phyloP scores from a whole-genome alignment of 305 asterid genomes.

The Solanum hybrid region DNA sequence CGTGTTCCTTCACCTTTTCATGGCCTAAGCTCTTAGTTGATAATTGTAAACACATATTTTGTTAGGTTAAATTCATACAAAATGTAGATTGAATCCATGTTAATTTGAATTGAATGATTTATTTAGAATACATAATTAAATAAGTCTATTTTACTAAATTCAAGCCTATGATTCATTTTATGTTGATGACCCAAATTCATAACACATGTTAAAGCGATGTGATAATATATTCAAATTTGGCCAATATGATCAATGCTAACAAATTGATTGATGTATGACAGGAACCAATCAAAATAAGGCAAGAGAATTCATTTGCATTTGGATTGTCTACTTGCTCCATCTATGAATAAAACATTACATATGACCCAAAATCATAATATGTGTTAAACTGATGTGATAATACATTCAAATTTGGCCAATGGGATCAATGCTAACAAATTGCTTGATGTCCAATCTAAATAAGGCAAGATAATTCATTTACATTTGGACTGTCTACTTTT shows the following conservation, averaged over 20 bases:
- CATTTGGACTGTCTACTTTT: no score
- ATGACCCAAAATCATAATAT: no score
- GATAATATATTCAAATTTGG: background rate
- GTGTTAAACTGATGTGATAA: no score
- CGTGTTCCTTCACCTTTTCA: background rate
- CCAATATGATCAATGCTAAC: background rate
- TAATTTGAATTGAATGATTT: background rate
- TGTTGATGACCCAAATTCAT: background rate
- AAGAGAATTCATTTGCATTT: background rate
- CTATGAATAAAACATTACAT: no score
- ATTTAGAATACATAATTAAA: background rate
- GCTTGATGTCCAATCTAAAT: no score
- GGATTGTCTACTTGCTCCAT: background rate
- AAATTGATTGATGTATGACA: background rate
- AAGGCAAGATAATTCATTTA: no score
- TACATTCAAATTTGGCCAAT: no score
- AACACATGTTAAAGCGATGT: background rate
- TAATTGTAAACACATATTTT: background rate
- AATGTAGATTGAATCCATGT: background rate
- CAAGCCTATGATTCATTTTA: background rate
- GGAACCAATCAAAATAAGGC: background rate
- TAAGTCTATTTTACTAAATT: background rate
- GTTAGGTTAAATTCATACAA: background rate
- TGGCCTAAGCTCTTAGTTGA: background rate
- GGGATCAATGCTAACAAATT: no score